Evolutionary conservation across 139 green algal species (phyloP), one percentile per base, ranked within the genome.

Genomic region (Chlorella sp.): DNA sequence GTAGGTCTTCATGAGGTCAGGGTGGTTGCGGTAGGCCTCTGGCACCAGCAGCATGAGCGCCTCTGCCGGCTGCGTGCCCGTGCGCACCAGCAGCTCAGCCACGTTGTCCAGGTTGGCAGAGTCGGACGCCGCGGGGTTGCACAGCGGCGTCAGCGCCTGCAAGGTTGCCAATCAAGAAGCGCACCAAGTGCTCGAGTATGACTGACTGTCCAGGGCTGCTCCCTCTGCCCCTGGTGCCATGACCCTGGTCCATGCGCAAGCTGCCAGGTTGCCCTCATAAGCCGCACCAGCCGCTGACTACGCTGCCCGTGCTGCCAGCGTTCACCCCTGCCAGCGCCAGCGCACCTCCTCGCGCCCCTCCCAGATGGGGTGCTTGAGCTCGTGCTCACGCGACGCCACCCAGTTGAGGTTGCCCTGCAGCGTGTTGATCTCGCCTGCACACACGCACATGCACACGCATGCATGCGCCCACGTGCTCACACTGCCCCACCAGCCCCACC

Each of bases 401-500:
- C 95, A 99, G 86, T 99, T 99, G 33, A 99, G 87, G 88, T 99
- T 99, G 78, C 95, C 95, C 85, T 97, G 94, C 76, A 99, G 81
- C 0, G 95, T 99, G 90, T 99, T 99, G 88, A 99, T 99, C 86
- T 99, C 95, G 59, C 90, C 89, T 93, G 85, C 66, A 63, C 24
- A 62, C n/a, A n/a, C n/a, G n/a, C n/a, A n/a, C n/a, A n/a, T n/a
- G n/a, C 17, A 5, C n/a, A n/a, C n/a, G n/a, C n/a, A n/a, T n/a
- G n/a, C n/a, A n/a, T n/a, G n/a, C n/a, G n/a, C n/a, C n/a, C 3
- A 30, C 17, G 61, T 34, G 17, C 14, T 6, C 55, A 64, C 55
- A 64, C 55, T 31, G 20, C 17, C 4, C 17, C 55, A 64, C 17
- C 6, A 27, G n/a, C n/a, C 6, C 10, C 42, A 55, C 42, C 42